Conservation (phyloP, 257 asterid species). For the Mitragyna speciosa region DNA sequence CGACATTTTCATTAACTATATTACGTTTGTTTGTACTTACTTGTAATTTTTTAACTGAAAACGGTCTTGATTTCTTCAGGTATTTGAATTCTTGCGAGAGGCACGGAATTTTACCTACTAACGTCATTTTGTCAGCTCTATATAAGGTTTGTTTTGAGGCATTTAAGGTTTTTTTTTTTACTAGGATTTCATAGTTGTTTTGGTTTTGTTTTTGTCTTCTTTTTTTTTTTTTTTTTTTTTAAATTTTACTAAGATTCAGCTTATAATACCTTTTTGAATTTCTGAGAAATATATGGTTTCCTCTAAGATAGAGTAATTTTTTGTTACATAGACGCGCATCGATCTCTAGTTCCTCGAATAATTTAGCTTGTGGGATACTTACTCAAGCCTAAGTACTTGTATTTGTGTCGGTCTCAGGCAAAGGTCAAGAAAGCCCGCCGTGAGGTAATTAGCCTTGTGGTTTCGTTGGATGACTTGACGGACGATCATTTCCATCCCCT, state of each 20-base stretch:
- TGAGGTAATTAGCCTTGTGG: constrained; percentile 46
- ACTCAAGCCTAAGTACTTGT: not conserved
- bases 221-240: not conserved
- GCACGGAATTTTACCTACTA: constrained; percentile 54
- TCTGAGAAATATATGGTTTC: not conserved
- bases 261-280: not conserved
- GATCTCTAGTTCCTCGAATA: not conserved
- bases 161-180: not conserved
- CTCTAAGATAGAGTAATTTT: no score
- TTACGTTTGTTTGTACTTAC: not conserved
- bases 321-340: not conserved
- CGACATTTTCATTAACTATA: constrained; percentile 16
- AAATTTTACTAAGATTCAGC: not conserved
- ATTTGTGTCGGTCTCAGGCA: constrained; percentile 52
- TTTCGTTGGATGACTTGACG: constrained; percentile 64
- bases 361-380: not conserved
- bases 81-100: constrained; percentile 59
- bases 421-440: constrained; percentile 61
- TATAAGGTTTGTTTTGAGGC: constrained; percentile 53
- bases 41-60: not conserved
- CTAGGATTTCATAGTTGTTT: not conserved
- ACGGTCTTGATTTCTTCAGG: constrained; percentile 45
- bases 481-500: constrained; percentile 73
- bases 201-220: not conserved
- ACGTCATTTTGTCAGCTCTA: constrained; percentile 55